A percentile compares a stretch with the other conserved stretches of the same genome.
These are phyloP conservation scores for Parsonsia alboflavescens DNA, from an alignment of 257 asterid genomes.

Conservation along the genomic window DNA sequence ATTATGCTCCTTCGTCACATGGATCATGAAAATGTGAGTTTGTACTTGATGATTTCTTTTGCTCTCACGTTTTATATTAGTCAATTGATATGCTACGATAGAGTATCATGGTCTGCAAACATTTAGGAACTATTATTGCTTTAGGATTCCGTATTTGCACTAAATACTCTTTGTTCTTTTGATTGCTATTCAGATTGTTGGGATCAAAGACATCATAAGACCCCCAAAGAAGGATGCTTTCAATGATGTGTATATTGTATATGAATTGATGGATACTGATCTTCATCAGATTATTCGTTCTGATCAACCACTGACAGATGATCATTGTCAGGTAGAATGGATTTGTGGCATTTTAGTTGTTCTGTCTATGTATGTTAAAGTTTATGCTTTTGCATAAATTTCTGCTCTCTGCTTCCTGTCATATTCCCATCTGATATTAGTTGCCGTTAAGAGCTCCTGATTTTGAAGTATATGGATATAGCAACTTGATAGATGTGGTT, in stretches of 20 bases:
- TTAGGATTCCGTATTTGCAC: background rate
- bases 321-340: slow-evolving; percentile 66
- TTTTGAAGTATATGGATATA: background rate
- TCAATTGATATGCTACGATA: background rate
- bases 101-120: background rate
- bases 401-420: background rate
- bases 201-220: slow-evolving; percentile 72
- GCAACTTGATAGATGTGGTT: background rate
- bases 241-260: slow-evolving; percentile 75
- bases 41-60: background rate
- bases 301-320: slow-evolving; percentile 62
- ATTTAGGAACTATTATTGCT: background rate
- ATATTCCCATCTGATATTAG: background rate
- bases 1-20: slow-evolving; percentile 71
- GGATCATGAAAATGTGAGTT: slow-evolving; percentile 77
- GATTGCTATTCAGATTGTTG: slow-evolving; percentile 46
- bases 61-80: background rate
- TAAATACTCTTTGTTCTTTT: slow-evolving; percentile 1
- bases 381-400: background rate
- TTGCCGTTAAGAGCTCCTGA: background rate
- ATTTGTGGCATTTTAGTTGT: background rate
- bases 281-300: slow-evolving; percentile 91
- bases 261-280: slow-evolving; percentile 80
- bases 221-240: slow-evolving; percentile 67
- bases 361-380: background rate